Base-by-base conservation (phyloP, 2,329 filamentous ascomycete genomes). In the Claviceps purpurea region DNA sequence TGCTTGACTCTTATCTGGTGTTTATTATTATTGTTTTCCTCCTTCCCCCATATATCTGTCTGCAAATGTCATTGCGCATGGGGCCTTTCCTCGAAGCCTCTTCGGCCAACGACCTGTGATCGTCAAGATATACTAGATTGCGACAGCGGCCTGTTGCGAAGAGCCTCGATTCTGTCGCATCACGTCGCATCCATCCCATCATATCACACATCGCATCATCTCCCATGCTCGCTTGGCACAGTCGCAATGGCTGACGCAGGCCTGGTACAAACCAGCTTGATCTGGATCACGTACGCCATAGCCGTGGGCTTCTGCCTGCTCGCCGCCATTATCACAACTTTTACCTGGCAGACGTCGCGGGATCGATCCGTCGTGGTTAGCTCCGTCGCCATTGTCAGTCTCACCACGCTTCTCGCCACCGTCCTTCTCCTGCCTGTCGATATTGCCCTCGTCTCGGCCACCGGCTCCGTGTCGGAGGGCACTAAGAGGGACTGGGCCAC, bases 401-500 rank as follows among this genome's bases (percentile, higher is more conserved):
- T 95, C 46, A 89, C 90, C 10, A 79, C 87, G 8, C 79, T 98
- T 34, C 81, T 98, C 51, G 93, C 93, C 14, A 98, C 93, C 1
- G 84, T 96, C 30, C 79, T 98, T 38, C 79, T 98, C 22, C 81
- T 96, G 30, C 93, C 93, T 24, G 91, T 97, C 66, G 93, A 98
- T 67, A 89, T 97, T 59, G 93, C 93, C 11, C 79, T 98, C 59
- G 85, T 96, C 47, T 96, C 91, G 2, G 89, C 89, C 6, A 98
- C 93, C 0, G 85, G 82, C 14, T 83, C 83, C 52, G 78, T 84
- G 5, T 78, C 81, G 48, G 74, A 85, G 38, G 93, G 93, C 54
- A 77, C 78, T 48, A 94, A 95, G 72, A 96, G 96, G 68, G 84
- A 91, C 60, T 98, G 93, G 93, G 93, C 93, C 11, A 94, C 87